Base-by-base conservation (phyloP, 1,284 basidiomycete genomes). In the Uromyces viciae-fabae region DNA sequence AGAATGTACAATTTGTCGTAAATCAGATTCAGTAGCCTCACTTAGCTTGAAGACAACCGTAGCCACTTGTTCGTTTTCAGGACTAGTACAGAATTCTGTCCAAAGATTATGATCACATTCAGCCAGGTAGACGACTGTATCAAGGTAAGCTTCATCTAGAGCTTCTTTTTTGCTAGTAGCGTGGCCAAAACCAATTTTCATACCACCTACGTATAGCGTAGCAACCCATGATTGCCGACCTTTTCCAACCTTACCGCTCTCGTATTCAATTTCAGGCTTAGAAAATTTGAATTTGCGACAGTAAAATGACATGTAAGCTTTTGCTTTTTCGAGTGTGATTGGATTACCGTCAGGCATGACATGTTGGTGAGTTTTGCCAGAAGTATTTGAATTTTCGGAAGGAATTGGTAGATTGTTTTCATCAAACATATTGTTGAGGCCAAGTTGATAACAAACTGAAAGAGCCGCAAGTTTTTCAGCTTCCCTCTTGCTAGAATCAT, bases 251-350 rank as follows among this genome's bases (percentile, higher is more conserved):
- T 84, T 81, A 81, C 82, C 82, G 42, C 84, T 84, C 62, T 88
- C 86, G 83, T 90, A 92, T 22, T 89, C 88, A 81, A 98, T 87
- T 73, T 94, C 93, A 1, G 95, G 94, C 83, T 90, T 91, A n/a
- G 89, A 89, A 84, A 95, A 95, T 46, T 88, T 88, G 86, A 92
- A 97, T 54, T 91, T 89, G 60, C 91, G 90, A 86, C 94, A 97
- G 85, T 98, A 98, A 85, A 93, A 98, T 83, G 95, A 94, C 91
- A 98, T 95, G 87, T 98, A 98, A 83, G 90, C 91, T 76, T 92
- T 90, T 0, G 94, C 94, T 69, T 90, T 89, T 81, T 95, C 93
- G 69, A 92, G 91, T 8, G 88, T 88, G 83, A 96, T 89, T 36
- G 87, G 84, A 4, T 90, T 88, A 33, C 91, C 91, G 84, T 95